Base-by-base conservation (phyloP, 768 basidiomycete genomes). In the Naganishia antarctica region DNA sequence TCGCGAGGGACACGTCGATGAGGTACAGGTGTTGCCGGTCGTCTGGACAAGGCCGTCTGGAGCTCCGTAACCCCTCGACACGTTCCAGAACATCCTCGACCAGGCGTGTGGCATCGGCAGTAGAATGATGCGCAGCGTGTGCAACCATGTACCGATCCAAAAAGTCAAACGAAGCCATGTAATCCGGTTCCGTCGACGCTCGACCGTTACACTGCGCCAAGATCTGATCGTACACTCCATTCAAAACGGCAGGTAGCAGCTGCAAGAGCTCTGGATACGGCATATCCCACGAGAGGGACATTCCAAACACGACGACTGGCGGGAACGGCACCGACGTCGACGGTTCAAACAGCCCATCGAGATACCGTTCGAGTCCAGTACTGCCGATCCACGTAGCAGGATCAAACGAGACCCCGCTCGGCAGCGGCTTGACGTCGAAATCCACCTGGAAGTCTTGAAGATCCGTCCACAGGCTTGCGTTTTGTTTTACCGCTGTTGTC, bases 181-280 rank as follows among this genome's bases (percentile, higher is more conserved):
- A 83, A 67, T 53, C 82, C 79, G 18, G 81, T 82, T 59, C 78
- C 81, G 13, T 80, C 72, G 23, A 78, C 76, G 13, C 78, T 81
- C 66, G 80, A 76, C 40, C 81, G 63, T 0, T 71, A 37, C 23
- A 76, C 73, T 82, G 81, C 32, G 18, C 50, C 3, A 64, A 72
- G 48, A 83, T 74, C 18, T 76, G 78, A 63, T 84, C 81, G 66
- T 79, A 81, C 1, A 86, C 70, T 6, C 77, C 78, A n/a, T 81
- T 81, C 41, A 85, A 74, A 34, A 81, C 63, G 16, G 73, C 69
- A 31, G 80, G 75, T 0, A 80, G 63, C 0, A 74, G 64, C 26
- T 74, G 57, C 3, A 67, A 73, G 65, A 91, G 82, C 2, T 80
- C 77, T 1, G 77, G 76, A 3, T 80, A 61, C 4, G 80, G 74